phyloP scores from a whole-genome alignment of 805 yeast species.

The Metschnikowia bowlesiae region DNA sequence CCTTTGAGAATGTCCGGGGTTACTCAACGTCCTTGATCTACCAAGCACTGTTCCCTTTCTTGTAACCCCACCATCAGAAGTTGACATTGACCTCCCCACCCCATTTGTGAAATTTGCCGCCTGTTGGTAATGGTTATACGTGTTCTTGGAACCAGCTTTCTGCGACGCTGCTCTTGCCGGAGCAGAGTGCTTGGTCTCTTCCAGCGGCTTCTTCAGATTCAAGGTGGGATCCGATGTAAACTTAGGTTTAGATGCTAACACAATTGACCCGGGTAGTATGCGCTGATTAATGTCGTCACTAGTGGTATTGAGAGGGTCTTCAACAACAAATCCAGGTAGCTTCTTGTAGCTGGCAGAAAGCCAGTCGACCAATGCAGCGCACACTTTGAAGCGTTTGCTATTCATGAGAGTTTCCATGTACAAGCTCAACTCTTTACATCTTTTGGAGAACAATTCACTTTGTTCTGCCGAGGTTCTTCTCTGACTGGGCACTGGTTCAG shows the following conservation, averaged over 20 bases:
- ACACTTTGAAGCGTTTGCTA: slow-evolving; percentile 26
- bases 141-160: slow-evolving; percentile 25
- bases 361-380: slow-evolving; percentile 27
- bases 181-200: slow-evolving; percentile 2
- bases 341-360: slow-evolving; percentile 21
- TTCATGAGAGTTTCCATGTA: slow-evolving; percentile 35
- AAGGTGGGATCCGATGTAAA: neutral
- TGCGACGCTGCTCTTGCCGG: slow-evolving; percentile 8
- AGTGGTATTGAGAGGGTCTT: slow-evolving; percentile 9
- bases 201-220: slow-evolving; percentile 1
- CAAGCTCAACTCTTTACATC: slow-evolving; percentile 38
- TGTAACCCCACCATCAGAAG: slow-evolving; percentile 7
- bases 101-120: slow-evolving; percentile 9
- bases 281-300: slow-evolving; percentile 13
- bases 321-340: slow-evolving; percentile 25
- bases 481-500: slow-evolving; percentile 43
- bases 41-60: slow-evolving; percentile 5
- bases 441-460: slow-evolving; percentile 16
- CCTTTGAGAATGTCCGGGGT: neutral
- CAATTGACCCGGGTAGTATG: slow-evolving; percentile 16
- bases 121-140: slow-evolving; percentile 33
- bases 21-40: slow-evolving; percentile 7
- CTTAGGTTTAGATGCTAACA: slow-evolving; percentile 11
- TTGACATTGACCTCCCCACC: slow-evolving; percentile 12
- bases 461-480: slow-evolving; percentile 15